Conservation (phyloP, 805 yeast genomes). For the Spathaspora girioi region DNA sequence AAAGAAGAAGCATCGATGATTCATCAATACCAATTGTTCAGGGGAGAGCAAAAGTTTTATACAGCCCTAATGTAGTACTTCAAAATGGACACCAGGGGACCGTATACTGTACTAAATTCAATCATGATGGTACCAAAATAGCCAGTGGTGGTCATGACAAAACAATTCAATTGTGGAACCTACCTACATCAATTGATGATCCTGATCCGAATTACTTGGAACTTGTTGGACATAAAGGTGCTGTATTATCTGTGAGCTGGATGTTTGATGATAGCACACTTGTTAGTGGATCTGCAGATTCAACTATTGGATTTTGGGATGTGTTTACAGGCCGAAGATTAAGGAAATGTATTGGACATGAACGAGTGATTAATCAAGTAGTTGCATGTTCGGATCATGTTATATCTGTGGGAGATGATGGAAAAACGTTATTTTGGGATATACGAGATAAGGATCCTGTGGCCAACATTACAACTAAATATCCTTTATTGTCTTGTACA, state of each 20-base stretch:
- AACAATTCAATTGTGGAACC: slow-evolving; percentile 44
- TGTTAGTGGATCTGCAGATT: slow-evolving; percentile 58
- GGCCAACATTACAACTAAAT: slow-evolving; percentile 40
- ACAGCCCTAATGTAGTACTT: slow-evolving; percentile 31
- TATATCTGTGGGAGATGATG: slow-evolving; percentile 64
- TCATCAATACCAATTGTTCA: neutral
- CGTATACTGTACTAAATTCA: slow-evolving; percentile 51
- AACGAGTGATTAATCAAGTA: slow-evolving; percentile 54
- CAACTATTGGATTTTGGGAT: slow-evolving; percentile 62
- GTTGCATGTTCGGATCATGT: slow-evolving; percentile 29
- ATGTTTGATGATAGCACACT: slow-evolving; percentile 33
- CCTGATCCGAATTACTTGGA: slow-evolving; percentile 41
- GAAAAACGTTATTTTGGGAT: slow-evolving; percentile 62
- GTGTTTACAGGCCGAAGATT: slow-evolving; percentile 50
- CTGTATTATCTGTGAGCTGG: slow-evolving; percentile 62
- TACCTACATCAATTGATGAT: slow-evolving; percentile 26
- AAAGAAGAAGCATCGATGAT: slow-evolving; percentile 12
- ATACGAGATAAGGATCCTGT: slow-evolving; percentile 47
- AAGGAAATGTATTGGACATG: slow-evolving; percentile 53
- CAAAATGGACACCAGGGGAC: slow-evolving; percentile 50
- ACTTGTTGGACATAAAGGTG: slow-evolving; percentile 57
- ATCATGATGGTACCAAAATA: slow-evolving; percentile 44
- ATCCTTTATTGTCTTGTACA: slow-evolving; percentile 53
- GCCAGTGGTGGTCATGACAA: slow-evolving; percentile 66
- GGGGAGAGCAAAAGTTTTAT: slow-evolving; percentile 12